phyloP scores from a whole-genome alignment of 2,329 filamentous ascomycete genomes.

The Diaporthe nobilis region DNA sequence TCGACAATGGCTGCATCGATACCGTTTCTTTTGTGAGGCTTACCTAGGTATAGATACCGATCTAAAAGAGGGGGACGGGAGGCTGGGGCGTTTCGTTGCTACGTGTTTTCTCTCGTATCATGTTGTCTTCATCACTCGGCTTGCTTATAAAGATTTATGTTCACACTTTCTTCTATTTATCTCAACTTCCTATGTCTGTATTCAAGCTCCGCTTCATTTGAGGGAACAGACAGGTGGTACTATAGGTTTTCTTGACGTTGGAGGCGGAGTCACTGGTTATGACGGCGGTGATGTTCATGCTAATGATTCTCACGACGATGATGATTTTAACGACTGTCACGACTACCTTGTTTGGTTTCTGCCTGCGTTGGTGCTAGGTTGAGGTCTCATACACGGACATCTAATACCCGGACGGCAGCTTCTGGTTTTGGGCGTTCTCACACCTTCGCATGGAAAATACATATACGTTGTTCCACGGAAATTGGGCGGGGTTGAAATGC shows the following conservation, averaged over 20 bases:
- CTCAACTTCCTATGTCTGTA: neutral
- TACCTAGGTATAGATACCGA: conserved; percentile 14
- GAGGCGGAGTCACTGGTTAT: neutral
- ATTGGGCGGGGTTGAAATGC: too few relatives aligned
- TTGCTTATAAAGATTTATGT: neutral
- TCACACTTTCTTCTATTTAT: neutral
- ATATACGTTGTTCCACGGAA: neutral
- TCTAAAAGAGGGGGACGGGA: neutral
- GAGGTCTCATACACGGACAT: conserved; percentile 11
- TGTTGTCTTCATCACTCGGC: neutral
- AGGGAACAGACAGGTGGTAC: neutral
- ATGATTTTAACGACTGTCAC: conserved; percentile 9
- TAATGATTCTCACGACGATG: conserved; percentile 1
- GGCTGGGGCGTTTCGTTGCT: neutral
- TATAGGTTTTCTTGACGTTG: neutral
- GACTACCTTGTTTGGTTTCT: neutral
- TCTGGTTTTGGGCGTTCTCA: neutral
- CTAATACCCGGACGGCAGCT: conserved; percentile 7
- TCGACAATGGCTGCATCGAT: neutral
- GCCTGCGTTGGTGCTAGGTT: neutral
- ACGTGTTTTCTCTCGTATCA: neutral
- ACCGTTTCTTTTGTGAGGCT: conserved; percentile 14
- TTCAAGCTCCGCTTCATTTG: neutral
- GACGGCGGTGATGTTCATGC: neutral
- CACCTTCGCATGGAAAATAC: neutral